These are phyloP conservation scores for Auricularia cornea DNA, from an alignment of 768 basidiomycete genomes.

Conservation along the genomic window DNA sequence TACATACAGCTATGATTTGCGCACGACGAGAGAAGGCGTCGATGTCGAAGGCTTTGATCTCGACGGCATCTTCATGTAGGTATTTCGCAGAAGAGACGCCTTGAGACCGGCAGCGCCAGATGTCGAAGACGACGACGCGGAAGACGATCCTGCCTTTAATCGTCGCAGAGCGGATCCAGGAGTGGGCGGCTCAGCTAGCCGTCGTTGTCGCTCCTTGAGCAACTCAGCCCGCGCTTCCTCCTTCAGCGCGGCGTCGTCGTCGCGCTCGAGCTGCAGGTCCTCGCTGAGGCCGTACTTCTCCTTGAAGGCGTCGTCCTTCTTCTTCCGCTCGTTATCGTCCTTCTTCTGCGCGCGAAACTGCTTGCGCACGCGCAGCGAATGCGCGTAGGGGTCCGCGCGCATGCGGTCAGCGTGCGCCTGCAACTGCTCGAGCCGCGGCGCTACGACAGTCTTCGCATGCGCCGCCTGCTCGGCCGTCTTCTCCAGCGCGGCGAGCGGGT, in stretches of 20 bases:
- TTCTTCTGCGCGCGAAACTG: slow-evolving; percentile 85
- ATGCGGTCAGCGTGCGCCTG: slow-evolving; percentile 68
- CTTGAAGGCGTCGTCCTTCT: slow-evolving; percentile 63
- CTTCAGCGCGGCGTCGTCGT: slow-evolving; percentile 50
- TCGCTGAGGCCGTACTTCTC: slow-evolving; percentile 71
- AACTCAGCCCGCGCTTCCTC: slow-evolving; percentile 59
- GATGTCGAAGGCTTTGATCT: neutral
- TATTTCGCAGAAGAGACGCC: slow-evolving; percentile 6
- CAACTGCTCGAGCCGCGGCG: slow-evolving; percentile 74
- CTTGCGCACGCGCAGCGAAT: slow-evolving; percentile 67
- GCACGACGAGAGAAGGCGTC: slow-evolving; percentile 2
- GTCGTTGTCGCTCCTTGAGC: slow-evolving; percentile 42
- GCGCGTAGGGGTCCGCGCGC: slow-evolving; percentile 78
- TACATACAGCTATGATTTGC: neutral
- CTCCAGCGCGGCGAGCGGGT: slow-evolving; percentile 83
- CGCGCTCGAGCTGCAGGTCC: slow-evolving; percentile 49
- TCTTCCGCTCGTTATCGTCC: slow-evolving; percentile 56
- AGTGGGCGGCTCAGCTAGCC: slow-evolving; percentile 30
- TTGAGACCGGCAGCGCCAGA: slow-evolving; percentile 3
- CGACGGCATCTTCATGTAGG: neutral
- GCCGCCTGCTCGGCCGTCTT: slow-evolving; percentile 77
- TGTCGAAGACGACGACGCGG: neutral
- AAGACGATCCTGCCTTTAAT: no score
- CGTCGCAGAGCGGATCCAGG: neutral
- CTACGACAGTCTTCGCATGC: slow-evolving; percentile 60